These are phyloP conservation scores for Rosa multiflora DNA, from an alignment of 306 rosid species.

Conservation along the genomic window DNA sequence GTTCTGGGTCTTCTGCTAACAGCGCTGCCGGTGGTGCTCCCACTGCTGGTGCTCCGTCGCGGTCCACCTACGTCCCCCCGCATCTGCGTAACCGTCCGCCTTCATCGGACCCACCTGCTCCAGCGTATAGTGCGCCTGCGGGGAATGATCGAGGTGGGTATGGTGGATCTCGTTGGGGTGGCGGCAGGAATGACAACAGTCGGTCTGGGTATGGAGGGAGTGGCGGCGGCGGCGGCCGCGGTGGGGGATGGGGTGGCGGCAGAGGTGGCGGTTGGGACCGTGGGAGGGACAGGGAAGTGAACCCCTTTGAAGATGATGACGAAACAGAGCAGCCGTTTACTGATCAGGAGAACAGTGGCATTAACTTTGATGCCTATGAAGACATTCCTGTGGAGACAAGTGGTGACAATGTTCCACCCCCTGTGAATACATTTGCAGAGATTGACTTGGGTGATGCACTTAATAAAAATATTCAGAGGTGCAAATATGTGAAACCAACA, in stretches of 20 bases:
- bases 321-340: slow-evolving; percentile 39
- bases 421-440: slow-evolving; percentile 85
- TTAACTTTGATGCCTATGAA: slow-evolving; percentile 82
- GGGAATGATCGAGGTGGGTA: slow-evolving; percentile 41
- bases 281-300: slow-evolving; percentile 66
- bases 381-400: slow-evolving; percentile 89
- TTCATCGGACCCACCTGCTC: slow-evolving; percentile 32
- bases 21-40: slow-evolving; percentile 35
- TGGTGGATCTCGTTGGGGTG: slow-evolving; percentile 47
- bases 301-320: slow-evolving; percentile 64
- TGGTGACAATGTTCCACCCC: slow-evolving; percentile 69
- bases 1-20: slow-evolving; percentile 44
- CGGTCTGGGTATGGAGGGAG: slow-evolving; percentile 33
- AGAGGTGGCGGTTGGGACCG: slow-evolving; percentile 69
- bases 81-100: slow-evolving; percentile 72
- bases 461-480: slow-evolving; percentile 67
- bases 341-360: slow-evolving; percentile 66
- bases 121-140: slow-evolving; percentile 35
- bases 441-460: slow-evolving; percentile 83
- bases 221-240: slow-evolving; percentile 44
- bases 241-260: slow-evolving; percentile 52
- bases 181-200: slow-evolving; percentile 39
- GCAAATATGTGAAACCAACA: slow-evolving; percentile 84
- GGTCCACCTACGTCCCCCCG: slow-evolving; percentile 73
- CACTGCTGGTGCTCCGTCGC: background rate